Evolutionary conservation across 805 yeast genomes (phyloP), one percentile per base, ranked within the genome.

Genomic region (Pichia occidentalis): DNA sequence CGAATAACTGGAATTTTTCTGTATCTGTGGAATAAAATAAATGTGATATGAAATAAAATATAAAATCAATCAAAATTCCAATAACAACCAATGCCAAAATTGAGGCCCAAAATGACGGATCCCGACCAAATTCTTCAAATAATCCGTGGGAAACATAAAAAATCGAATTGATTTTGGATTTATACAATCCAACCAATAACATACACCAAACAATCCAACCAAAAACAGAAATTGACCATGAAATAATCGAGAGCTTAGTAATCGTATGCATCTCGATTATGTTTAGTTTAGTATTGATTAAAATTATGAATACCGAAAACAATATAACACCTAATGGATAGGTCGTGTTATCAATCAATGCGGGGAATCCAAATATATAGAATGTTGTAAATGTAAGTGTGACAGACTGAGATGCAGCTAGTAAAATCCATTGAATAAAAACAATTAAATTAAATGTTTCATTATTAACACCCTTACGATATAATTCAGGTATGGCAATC

Each of bases 201-300:
- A 83, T 68, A 56, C 85, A 78, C 96, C 97, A 92, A 10, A 79
- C 49, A 7, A 83, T 61, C 80, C 94, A 92, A 1, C 97, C 98
- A 18, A 80, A 75, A 23, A 78, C 78, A 0, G 95, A 85, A 12
- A 87, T 67, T 10, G 73, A 53, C 44, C 79, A 70, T 1, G 92
- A 76, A 0, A 77, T 75, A 47, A 77, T 63, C 17, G 84, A 80
- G 27, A 85, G 52, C 65, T 84, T 70, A 11, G 83, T 80, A 41
- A 85, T 67, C 44, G 74, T 66, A 49, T 80, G 84, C 77, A 85
- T 85, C 49, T 90, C 97, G 26, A 90, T 57, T 38, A 87, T 68
- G 50, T 83, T 85, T 43, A 85, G 70, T 59, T 88, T 92, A 34
- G 80, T 67, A 53, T 84, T 83, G 51, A 92, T 81, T 6, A 86